Evolutionary conservation across 108 stramenopile genomes (phyloP), one percentile per base, ranked within the genome.

Genomic region (Bacterosira constricta): DNA sequence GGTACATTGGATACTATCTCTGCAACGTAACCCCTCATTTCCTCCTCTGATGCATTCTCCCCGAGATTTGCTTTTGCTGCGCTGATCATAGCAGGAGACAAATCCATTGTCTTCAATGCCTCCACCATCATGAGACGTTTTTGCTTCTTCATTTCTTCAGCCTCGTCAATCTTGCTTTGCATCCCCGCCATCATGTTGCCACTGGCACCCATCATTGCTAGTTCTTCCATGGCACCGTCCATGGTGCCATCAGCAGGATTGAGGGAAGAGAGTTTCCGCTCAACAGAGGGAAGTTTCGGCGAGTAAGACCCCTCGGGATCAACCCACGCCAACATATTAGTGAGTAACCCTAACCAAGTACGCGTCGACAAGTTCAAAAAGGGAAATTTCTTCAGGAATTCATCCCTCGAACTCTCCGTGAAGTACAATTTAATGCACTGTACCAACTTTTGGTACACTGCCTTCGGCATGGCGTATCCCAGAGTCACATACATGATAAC

Each of bases 401-500:
- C 9, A 34, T 68, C 67, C 10, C 39, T 25, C 13, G 67, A 39
- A 15, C 5, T 68, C 27, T 60, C 67, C 6, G 39, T 60, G 30
- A 68, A 68, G 58, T 58, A 57, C 7, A 18, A n/a, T 44, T 68
- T 68, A 39, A 68, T 60, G 56, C 35, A 36, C 37, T 39, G 32
- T 6, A 68, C 36, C 67, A 68, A 42, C 42, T 68, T 68, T 29
- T 59, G 39, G 39, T 68, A 13, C 6, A 68, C 37, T 27, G 0
- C 36, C 8, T 35, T 57, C 11, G 67, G 67, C 67, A 68, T 59
- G 32, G 58, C 67, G 44, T 60, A 68, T 9, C 67, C 67, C 15
- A 68, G 55, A 6, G 67, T 68, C 7, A 15, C 55, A 23, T 68
- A 68, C 13, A 30, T 30, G 56, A 60, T 23, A 6, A 68, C 55